Evolutionary conservation across 192 early-diverging fungal genomes (phyloP).

Genomic region (Backusella mclennaniae): DNA sequence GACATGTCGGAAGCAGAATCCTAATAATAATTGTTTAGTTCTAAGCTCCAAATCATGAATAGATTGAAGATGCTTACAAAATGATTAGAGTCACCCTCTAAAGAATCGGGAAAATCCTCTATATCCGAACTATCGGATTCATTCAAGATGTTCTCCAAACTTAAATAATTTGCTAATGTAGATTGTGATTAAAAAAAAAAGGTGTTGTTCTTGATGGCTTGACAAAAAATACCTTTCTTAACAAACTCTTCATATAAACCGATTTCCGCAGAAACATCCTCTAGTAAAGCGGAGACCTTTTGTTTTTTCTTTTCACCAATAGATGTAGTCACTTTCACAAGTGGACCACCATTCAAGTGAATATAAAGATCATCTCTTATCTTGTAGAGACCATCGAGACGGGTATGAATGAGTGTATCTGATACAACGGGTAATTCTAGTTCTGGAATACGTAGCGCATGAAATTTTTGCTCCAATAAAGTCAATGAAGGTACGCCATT

Average conservation of each 20-base stretch:
- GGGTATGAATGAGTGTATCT: slow-evolving; percentile 51
- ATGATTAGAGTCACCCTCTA: slow-evolving; percentile 47
- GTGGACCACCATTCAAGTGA: slow-evolving; percentile 59
- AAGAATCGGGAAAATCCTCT: slow-evolving; percentile 41
- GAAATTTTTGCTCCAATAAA: slow-evolving; percentile 51
- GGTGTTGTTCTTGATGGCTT: too few relatives aligned
- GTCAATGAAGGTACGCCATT: slow-evolving; percentile 57
- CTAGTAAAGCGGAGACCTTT: slow-evolving; percentile 47
- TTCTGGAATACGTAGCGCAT: slow-evolving; percentile 53
- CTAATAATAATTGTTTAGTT: neutral
- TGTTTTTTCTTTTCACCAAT: slow-evolving; percentile 39
- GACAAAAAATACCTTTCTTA: slow-evolving; percentile 43
- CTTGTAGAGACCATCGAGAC: slow-evolving; percentile 49
- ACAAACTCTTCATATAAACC: slow-evolving; percentile 63
- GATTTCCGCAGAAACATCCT: slow-evolving; percentile 50
- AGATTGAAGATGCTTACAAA: slow-evolving; percentile 35
- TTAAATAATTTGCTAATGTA: slow-evolving; percentile 49
- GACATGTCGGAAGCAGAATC: slow-evolving; percentile 38
- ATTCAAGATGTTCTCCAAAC: slow-evolving; percentile 58
- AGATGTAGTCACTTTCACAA: slow-evolving; percentile 23
- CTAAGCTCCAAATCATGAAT: too few relatives aligned
- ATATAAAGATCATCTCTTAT: slow-evolving; percentile 59
- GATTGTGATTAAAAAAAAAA: neutral
- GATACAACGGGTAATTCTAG: slow-evolving; percentile 53
- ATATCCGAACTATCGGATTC: slow-evolving; percentile 50